These are phyloP conservation scores for Mycena filopes DNA, from an alignment of 768 basidiomycete species.

Conservation along the genomic window DNA sequence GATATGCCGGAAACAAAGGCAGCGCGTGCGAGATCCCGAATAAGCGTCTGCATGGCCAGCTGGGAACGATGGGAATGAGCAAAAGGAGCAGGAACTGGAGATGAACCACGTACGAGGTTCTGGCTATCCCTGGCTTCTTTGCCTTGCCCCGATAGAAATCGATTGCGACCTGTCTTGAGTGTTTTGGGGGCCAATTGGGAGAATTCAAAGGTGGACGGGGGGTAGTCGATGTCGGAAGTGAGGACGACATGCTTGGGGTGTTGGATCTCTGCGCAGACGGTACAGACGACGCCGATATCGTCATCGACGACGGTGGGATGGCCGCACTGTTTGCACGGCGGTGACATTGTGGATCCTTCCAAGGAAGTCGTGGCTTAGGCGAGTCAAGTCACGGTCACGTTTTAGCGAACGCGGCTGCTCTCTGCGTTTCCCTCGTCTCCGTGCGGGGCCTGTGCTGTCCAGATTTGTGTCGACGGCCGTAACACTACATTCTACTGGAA, in stretches of 20 bases:
- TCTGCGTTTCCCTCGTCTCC: no score
- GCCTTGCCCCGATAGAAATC: slow-evolving; percentile 73
- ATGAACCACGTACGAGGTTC: slow-evolving; percentile 62
- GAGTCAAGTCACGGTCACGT: neutral
- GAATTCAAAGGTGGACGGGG: slow-evolving; percentile 46
- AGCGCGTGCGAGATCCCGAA: slow-evolving; percentile 67
- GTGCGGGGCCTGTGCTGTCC: no score
- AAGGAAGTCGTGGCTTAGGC: slow-evolving; percentile 11
- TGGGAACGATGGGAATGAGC: slow-evolving; percentile 40
- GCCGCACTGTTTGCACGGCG: slow-evolving; percentile 65
- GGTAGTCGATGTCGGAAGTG: slow-evolving; percentile 53
- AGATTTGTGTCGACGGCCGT: no score
- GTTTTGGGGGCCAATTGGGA: slow-evolving; percentile 48
- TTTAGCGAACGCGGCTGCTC: no score
- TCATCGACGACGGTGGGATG: slow-evolving; percentile 64
- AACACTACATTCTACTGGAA: no score
- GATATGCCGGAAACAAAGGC: slow-evolving; percentile 69
- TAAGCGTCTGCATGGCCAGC: slow-evolving; percentile 73
- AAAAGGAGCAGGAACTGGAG: slow-evolving; percentile 24
- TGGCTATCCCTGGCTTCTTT: slow-evolving; percentile 72
- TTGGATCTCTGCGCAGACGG: slow-evolving; percentile 74
- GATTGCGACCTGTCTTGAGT: slow-evolving; percentile 62
- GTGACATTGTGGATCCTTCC: slow-evolving; percentile 42
- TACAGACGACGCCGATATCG: slow-evolving; percentile 73
- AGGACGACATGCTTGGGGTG: slow-evolving; percentile 73